phyloP scores from a whole-genome alignment of 331 rosid species.

The Acacia concinna region DNA sequence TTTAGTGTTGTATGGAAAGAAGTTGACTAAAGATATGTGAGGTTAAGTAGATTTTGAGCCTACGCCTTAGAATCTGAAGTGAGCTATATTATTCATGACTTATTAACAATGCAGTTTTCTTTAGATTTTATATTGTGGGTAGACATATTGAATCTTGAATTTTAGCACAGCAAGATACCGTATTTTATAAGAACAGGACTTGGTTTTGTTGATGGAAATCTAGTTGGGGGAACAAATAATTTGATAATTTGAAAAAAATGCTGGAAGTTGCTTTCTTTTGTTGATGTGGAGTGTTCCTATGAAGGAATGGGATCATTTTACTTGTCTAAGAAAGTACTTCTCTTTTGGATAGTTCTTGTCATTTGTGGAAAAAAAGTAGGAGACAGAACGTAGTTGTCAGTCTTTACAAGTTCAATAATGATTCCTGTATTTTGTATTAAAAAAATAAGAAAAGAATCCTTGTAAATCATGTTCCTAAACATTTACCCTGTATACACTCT shows the following conservation, averaged over 20 bases:
- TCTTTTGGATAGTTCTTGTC: not conserved
- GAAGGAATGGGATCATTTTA: not conserved
- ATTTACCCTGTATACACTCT: not conserved
- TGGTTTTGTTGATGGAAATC: not conserved
- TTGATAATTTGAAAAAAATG: not conserved
- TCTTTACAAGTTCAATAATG: not conserved
- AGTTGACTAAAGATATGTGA: not conserved
- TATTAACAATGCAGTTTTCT: not conserved
- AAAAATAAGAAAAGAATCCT: not conserved
- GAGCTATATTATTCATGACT: not conserved
- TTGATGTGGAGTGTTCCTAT: not conserved
- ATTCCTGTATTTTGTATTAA: not conserved
- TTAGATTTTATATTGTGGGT: not conserved
- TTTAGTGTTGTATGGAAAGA: not conserved
- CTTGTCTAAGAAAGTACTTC: not conserved
- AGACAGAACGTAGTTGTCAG: not conserved
- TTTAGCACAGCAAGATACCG: not conserved
- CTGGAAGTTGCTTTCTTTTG: not conserved
- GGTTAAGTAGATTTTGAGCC: not conserved
- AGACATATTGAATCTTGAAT: not conserved
- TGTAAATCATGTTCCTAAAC: slow-evolving; percentile 12
- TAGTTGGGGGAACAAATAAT: not conserved
- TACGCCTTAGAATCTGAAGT: not conserved
- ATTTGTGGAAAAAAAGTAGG: not conserved
- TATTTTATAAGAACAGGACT: not conserved